Evolutionary conservation across 257 asterid genomes (phyloP), one percentile per base, ranked within the genome.

Genomic region (Nicotiana tomentosiformis): DNA sequence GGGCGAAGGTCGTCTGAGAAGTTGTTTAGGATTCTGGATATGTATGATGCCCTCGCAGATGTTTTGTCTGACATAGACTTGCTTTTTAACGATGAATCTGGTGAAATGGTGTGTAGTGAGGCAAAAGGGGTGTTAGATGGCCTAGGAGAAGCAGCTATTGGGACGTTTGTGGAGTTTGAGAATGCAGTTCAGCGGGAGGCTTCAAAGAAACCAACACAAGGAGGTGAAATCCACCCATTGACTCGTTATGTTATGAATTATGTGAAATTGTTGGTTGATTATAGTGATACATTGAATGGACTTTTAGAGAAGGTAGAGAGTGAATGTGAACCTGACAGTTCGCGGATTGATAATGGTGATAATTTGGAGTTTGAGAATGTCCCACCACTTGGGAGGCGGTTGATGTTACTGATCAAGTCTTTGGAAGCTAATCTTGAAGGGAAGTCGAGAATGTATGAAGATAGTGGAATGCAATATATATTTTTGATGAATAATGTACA

Each of bases 201-300:
- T 49, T 94, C 98, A 0, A 94, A 87, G 88, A 93, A 85, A 84
- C 95, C 98, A 2, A 85, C 92, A 56, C 98, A 87, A 77, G 91
- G 91, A 83, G 98, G 94, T 82, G 98, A 93, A 85, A 92, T 96
- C 82, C 99, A 94, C 78, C 99, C 98, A 14, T 92, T 96, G 81
- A 88, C 92, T 55, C 91, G 99, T 5, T 96, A 96, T 86, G 99
- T 96, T 64, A 96, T 96, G 99, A 96, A 96, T 86, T 96, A 96
- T 84, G 90, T 89, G 33, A 94, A 90, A 84, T 87, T 94, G 89
- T 94, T 96, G 33, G 99, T 89, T 83, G 99, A 93, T 89, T 96
- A 95, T 77, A 89, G 97, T 64, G 87, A 85, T 51, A 93, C 98
- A 8, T 91, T 96, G 17, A 93, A 93, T 87, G 84, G 82, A 30